Evolutionary conservation across 495 filamentous ascomycete species (phyloP).

Genomic region (Podospora comata): DNA sequence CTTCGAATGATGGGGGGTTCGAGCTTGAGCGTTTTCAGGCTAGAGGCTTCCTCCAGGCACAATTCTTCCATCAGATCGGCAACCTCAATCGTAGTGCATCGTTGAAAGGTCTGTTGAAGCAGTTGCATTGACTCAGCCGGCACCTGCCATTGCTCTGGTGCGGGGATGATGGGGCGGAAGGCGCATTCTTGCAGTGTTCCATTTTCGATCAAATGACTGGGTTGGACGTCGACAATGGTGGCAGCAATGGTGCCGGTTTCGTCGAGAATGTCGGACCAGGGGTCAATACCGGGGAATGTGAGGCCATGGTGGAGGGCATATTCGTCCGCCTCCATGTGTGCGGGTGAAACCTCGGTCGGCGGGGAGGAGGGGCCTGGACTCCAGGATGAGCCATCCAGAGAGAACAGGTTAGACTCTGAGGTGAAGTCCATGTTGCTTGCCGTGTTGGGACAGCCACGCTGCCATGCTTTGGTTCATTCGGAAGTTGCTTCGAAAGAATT

Average conservation of each 20-base stretch:
- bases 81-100: constrained; percentile 16
- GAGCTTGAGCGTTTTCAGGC: constrained; percentile 40
- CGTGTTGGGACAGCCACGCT: too few relatives aligned
- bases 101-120: constrained; percentile 24
- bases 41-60: constrained; percentile 12
- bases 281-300: constrained; percentile 31
- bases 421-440: constrained; percentile 24
- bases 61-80: constrained; percentile 19
- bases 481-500: too few relatives aligned
- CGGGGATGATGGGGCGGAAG: constrained; percentile 25
- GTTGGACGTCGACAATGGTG: constrained; percentile 19
- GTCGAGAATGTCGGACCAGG: constrained; percentile 19
- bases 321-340: constrained; percentile 27
- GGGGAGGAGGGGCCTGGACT: background rate
- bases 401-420: constrained; percentile 22
- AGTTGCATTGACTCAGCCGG: constrained; percentile 19
- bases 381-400: constrained; percentile 21
- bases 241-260: constrained; percentile 17
- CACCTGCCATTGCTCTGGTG: constrained; percentile 21
- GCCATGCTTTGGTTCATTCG: too few relatives aligned
- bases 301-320: constrained; percentile 45
- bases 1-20: constrained; percentile 51
- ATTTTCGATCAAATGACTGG: constrained; percentile 18
- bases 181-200: constrained; percentile 22
- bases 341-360: constrained; percentile 6